Evolutionary conservation across 1,284 basidiomycete species (phyloP), one percentile per base, ranked within the genome.

Genomic region (Thecaphora thlaspeos): DNA sequence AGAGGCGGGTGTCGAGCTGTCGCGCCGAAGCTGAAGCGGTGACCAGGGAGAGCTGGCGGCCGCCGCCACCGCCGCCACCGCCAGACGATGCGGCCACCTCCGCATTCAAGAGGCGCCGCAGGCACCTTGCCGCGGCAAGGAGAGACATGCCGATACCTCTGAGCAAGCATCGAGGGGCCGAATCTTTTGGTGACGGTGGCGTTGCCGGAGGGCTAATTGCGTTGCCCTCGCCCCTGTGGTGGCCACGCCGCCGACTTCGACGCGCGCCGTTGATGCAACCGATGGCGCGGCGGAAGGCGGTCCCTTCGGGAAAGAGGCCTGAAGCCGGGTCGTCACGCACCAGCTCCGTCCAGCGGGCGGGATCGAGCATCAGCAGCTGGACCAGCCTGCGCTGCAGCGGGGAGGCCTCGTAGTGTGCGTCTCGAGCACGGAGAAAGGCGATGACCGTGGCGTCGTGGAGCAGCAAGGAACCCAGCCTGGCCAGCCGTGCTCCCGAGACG

Each of bases 1-100:
- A 71, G 46, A 76, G 54, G 37, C 80, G 71, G 17, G 77, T 56
- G 70, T 78, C 70, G 15, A 81, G 51, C 61, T 81, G 80, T 41
- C 77, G 66, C 2, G 76, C 80, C 32, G 57, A 49, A 9, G 62
- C 79, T 26, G 60, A 59, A 18, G 60, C 23, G 17, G 37, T 40
- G 7, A 42, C 43, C 28, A 63, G 23, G 14, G 41, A 49, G 15
- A 37, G 38, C 21, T 9, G 7, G 38, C 12, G 4, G 32, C 15
- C 32, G 8, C 28, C 28, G 28, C 28, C 28, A 30, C 8, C 28
- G 8, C 28, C 8, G 28, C 8, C 7, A 30, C 28, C n/a, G 36
- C 36, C 7, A 15, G 17, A 37, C 8, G 36, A 15, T 15, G 17
- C 36, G 17, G 14, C 36, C 8, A 40, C 10, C 32, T 34, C 12